A percentile compares a stretch with the other conserved stretches of the same genome.
phyloP scores from a whole-genome alignment of 2,329 filamentous ascomycete species.

The Exophiala viscosa region DNA sequence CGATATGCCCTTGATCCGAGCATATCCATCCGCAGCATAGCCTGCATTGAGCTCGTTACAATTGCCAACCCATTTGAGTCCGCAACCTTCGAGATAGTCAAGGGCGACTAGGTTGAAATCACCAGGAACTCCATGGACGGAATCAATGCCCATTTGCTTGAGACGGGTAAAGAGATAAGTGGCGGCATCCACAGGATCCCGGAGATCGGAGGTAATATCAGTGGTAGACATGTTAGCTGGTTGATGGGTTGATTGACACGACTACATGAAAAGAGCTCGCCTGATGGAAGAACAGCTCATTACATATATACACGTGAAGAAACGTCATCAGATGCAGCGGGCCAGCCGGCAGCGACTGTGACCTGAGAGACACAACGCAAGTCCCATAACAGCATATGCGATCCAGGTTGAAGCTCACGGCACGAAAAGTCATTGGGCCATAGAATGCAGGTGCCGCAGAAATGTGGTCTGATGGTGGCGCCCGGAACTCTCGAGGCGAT shows the following conservation, averaged over 20 bases:
- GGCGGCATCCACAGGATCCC: constrained; percentile 44
- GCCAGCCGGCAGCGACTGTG: not conserved
- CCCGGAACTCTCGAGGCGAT: not conserved
- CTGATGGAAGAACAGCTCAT: not conserved
- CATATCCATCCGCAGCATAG: constrained; percentile 78
- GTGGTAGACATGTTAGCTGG: constrained; percentile 10
- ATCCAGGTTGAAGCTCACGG: not conserved
- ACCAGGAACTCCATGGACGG: constrained; percentile 52
- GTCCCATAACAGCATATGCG: not conserved
- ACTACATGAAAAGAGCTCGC: not conserved
- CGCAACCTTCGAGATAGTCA: constrained; percentile 54
- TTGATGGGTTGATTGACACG: not conserved
- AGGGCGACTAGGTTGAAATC: constrained; percentile 45
- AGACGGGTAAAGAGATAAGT: constrained; percentile 51
- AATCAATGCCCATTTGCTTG: constrained; percentile 48
- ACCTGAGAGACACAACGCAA: not conserved
- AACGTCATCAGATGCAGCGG: constrained; percentile 8
- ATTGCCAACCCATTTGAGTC: constrained; percentile 58
- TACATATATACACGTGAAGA: constrained; percentile 1
- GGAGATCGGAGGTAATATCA: constrained; percentile 44
- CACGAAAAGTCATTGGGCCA: constrained; percentile 1
- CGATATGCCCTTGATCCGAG: constrained; percentile 49
- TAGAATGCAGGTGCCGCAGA: not conserved
- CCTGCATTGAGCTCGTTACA: constrained; percentile 62
- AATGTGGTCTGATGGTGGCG: constrained; percentile 9